Evolutionary conservation across 1,284 basidiomycete species (phyloP), one percentile per base, ranked within the genome.

Genomic region (Trametes sp.): DNA sequence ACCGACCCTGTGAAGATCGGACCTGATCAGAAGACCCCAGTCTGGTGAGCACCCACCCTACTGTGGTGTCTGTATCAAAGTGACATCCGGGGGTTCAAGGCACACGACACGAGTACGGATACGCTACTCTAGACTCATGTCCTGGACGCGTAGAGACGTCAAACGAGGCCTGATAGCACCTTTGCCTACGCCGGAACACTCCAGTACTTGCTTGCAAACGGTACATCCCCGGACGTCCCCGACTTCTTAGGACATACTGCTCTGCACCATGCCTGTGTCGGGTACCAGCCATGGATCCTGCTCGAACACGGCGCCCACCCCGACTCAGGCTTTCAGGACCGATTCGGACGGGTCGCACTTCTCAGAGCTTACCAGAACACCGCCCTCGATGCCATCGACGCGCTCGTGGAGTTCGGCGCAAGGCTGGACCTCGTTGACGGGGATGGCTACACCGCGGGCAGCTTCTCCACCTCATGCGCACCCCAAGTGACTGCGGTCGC

Each of bases 211-310:
- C 38, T 41, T 3, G 19, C 14, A 2, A 14, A 41, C 3, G 38
- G 38, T 7, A 19, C 38, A 19, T 19, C 38, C 0, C 69, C 77
- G 1, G 77, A 86, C 64, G 24, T 78, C 4, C 70, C 73, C 0
- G 85, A 87, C 63, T 80, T 87, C 56, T 76, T 74, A 9, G 83
- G 82, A 6, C 76, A 75, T 69, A 85, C 82, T 1, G 82, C 85
- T 3, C 76, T 87, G 2, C 77, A 82, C 46, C 84, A 86, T 63
- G 74, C 76, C 0, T 76, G 79, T 3, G 78, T 76, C 29, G 73
- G 73, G 0, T 26, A 49, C 29, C 36, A 52, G 3, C 38, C 53
- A 42, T 70, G 6, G 21, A 61, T 75, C 11, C 74, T 87, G 24
- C 62, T 86, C 26, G 71, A 78, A 57, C 70, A 72, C 14, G 82